phyloP scores from a whole-genome alignment of 2,329 filamentous ascomycete species.

The Colletotrichum sp. region DNA sequence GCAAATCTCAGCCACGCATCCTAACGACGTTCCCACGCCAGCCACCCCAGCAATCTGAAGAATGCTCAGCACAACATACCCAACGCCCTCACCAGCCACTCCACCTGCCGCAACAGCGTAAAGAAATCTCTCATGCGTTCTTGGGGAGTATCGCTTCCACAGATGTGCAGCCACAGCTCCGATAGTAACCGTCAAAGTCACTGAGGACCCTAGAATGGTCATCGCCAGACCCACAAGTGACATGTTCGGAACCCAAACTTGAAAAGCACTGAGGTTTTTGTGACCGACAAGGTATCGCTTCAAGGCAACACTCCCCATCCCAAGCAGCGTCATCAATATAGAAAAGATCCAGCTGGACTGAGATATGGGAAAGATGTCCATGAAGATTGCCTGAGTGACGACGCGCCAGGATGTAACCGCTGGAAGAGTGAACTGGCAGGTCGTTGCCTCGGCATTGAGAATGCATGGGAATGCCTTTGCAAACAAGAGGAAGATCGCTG shows the following conservation, averaged over 20 bases:
- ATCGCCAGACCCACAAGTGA: rapidly evolving
- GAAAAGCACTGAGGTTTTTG: rapidly evolving
- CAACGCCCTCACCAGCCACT: background rate
- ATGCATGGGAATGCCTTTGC: background rate
- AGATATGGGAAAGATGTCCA: background rate
- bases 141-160: background rate
- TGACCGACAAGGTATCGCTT: background rate
- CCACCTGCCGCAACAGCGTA: background rate
- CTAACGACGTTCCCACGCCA: rapidly evolving
- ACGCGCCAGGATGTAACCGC: background rate
- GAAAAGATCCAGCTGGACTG: background rate
- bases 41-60: background rate
- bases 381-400: background rate
- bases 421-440: background rate
- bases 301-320: background rate
- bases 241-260: background rate
- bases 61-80: background rate
- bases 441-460: background rate
- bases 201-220: background rate
- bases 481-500: background rate
- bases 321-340: background rate
- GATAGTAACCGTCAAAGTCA: background rate
- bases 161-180: rapidly evolving
- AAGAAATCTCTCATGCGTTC: background rate
- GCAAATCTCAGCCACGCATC: background rate